Base-by-base conservation (phyloP, 2,329 filamentous ascomycete genomes). In the Taxawa tesnikishii region DNA sequence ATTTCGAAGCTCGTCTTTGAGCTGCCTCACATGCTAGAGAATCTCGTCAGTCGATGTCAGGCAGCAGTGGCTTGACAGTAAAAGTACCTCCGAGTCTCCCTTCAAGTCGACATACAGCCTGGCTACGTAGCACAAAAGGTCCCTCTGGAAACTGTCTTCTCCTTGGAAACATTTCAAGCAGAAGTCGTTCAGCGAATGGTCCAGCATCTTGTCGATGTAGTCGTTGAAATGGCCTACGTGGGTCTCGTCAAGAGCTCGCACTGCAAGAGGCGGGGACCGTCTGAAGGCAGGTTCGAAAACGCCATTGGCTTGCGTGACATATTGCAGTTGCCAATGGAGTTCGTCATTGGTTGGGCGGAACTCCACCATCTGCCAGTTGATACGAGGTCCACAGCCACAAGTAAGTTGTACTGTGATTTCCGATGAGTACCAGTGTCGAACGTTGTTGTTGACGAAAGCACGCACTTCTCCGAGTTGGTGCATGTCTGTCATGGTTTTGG, bases 361-460 rank as follows among this genome's bases (percentile, higher is more conserved):
- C 33, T 67, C 62, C 39, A 63, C 60, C 12, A 65, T 48, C 33
- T 59, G 57, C 46, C 62, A 62, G 2, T 48, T 42, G 7, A 67
- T 53, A 4, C 56, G 49, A n/a, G 59, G 59, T 37, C 48, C 54
- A 37, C 60, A 58, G 15, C 60, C 56, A 26, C 55, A 56, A 8
- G 57, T 62, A 40, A 66, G 51, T 36, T 51, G 51, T 12, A 66
- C 45, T 7, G 54, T 57, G 31, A 65, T 50, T 8, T n/a, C 12
- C 29, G 17, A n/a, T 7, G 32, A 25, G 26, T 49, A 43, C 49
- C 49, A 54, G 2, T 27, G 24, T 37, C 17, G 49, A 44, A 46
- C 60, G 37, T 59, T 56, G 29, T 62, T 56, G 37, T 63, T 57
- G 41, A 62, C 59, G 15, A 50, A 46, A 11, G 53, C 56, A 24